Evolutionary conservation across 441 rosid genomes (phyloP), one percentile per base, ranked within the genome.

Genomic region (Jatropha podagrica): DNA sequence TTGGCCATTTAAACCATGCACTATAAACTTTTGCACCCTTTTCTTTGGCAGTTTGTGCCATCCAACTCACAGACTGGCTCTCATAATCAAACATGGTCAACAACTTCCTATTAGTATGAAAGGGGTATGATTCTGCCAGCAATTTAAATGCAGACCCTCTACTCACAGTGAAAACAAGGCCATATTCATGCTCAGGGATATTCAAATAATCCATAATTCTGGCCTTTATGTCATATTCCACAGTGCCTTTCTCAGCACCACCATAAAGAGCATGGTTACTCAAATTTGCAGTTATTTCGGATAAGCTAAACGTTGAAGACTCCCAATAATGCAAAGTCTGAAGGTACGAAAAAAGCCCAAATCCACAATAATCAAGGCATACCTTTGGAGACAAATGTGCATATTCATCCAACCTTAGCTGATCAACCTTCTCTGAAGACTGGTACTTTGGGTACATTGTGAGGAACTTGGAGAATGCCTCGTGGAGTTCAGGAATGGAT

Each of bases 301-400:
- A 92, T 79, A 95, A 88, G 84, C 96, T 93, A 89, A 95, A 95
- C 8, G 98, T 91, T 38, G 94, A 95, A 41, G 99, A 80, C 59
- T 95, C 99, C 98, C 99, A 95, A 74, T 92, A 90, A 76, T 93
- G 98, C 60, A 91, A 62, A 71, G 92, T 90, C 68, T 95, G 99
- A 74, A 93, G 85, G 85, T 89, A 93, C 0, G 98, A 93, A 80
- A 95, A 95, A 48, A 95, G 93, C 79, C 99, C 99, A 58, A 92
- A 93, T 54, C 99, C 99, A 81, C 98, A 93, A 78, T 92, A 93
- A 83, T 95, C 99, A 79, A 95, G 99, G 84, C 99, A 95, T 87
- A 95, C 98, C 98, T 95, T 95, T 7, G 94, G 90, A 26, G 88
- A 83, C 73, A 96, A 83, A 79, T 93, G 98, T 18, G 86, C 84